phyloP scores from a whole-genome alignment of 805 yeast species.

The Candida tibetensis region DNA sequence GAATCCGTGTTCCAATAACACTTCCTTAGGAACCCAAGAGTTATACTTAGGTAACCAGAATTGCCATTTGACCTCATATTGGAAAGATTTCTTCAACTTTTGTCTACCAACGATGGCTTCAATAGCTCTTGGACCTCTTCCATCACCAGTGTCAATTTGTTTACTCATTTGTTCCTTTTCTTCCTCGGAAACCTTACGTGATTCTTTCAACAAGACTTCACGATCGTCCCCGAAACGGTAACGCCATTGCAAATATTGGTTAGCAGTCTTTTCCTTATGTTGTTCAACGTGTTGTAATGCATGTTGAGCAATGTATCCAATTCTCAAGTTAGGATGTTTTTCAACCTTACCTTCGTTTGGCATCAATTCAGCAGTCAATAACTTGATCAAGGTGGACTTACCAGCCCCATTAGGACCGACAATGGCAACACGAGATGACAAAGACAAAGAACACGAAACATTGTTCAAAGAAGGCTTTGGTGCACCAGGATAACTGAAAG shows the following conservation, averaged over 20 bases:
- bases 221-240: constrained; percentile 97
- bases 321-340: constrained; percentile 96
- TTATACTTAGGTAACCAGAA: constrained; percentile 89
- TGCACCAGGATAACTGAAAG: constrained; percentile 89
- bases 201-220: constrained; percentile 90
- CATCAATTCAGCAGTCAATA: constrained; percentile 86
- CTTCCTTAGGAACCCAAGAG: constrained; percentile 88
- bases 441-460: constrained; percentile 86
- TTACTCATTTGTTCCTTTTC: constrained; percentile 76
- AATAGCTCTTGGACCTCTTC: constrained; percentile 80
- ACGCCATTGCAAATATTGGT: constrained; percentile 98
- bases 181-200: constrained; percentile 75
- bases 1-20: constrained; percentile 62
- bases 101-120: constrained; percentile 98
- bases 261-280: constrained; percentile 97
- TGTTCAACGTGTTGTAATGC: constrained; percentile 96
- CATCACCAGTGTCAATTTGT: constrained; percentile 78
- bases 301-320: constrained; percentile 98
- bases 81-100: constrained; percentile 93
- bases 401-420: constrained; percentile 99
- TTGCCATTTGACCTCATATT: constrained; percentile 94
- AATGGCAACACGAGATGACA: constrained; percentile 96
- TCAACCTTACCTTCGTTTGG: constrained; percentile 89
- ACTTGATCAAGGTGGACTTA: constrained; percentile 90
- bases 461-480: constrained; percentile 72